phyloP scores from a whole-genome alignment of 106 monocot genomes.

The Acanthochlamys bracteata region DNA sequence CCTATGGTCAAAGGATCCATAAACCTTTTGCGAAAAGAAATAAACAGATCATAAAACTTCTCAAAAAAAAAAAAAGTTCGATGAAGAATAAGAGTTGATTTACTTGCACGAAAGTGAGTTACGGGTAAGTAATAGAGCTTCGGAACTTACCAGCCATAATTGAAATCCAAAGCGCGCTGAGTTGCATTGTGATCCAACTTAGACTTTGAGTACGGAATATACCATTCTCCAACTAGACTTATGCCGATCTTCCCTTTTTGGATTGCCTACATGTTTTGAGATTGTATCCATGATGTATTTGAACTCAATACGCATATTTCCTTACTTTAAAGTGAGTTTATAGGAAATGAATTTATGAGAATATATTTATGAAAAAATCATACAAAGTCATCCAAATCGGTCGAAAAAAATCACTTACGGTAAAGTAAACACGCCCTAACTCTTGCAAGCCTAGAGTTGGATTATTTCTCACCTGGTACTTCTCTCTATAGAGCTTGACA shows the following conservation, averaged over 20 bases:
- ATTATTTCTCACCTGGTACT: slow-evolving; percentile 36
- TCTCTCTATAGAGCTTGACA: slow-evolving; percentile 41
- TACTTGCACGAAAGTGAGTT: too few relatives aligned
- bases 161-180: slow-evolving; percentile 31
- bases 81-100: too few relatives aligned
- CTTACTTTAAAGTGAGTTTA: too few relatives aligned
- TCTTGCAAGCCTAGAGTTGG: neutral
- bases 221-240: slow-evolving; percentile 19
- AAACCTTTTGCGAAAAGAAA: slow-evolving; percentile 14
- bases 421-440: too few relatives aligned
- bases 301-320: too few relatives aligned
- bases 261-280: slow-evolving; percentile 17
- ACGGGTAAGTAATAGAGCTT: too few relatives aligned
- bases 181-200: slow-evolving; percentile 9
- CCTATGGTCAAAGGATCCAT: slow-evolving; percentile 33
- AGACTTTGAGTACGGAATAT: slow-evolving; percentile 10
- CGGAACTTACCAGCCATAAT: slow-evolving; percentile 25
- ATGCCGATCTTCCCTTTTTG: slow-evolving; percentile 43
- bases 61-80: neutral
- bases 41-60: neutral
- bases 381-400: too few relatives aligned
- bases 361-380: too few relatives aligned
- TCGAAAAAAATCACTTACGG: too few relatives aligned
- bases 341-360: too few relatives aligned
- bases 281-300: too few relatives aligned